Conservation (phyloP, 2,329 filamentous ascomycete species). For the Pestalotiopsis sp. region DNA sequence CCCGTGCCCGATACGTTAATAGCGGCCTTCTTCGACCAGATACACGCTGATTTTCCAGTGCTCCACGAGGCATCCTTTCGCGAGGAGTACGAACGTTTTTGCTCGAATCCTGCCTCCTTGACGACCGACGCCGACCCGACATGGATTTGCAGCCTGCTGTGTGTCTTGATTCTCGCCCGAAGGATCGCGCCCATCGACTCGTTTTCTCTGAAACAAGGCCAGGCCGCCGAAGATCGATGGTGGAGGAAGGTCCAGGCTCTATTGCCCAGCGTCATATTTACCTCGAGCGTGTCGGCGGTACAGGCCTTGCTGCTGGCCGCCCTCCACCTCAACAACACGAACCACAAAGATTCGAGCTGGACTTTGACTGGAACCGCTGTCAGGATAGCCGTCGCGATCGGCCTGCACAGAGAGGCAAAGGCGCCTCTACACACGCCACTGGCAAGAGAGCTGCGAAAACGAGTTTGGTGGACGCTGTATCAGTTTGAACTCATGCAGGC, state of each 20-base stretch:
- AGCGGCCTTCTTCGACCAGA: slow-evolving; percentile 40
- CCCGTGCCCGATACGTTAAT: slow-evolving; percentile 36
- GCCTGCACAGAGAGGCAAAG: slow-evolving; percentile 42
- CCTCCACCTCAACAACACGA: slow-evolving; percentile 46
- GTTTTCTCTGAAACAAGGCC: slow-evolving; percentile 36
- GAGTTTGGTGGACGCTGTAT: slow-evolving; percentile 37
- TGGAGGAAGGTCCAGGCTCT: slow-evolving; percentile 42
- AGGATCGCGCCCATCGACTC: slow-evolving; percentile 31
- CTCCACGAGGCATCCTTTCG: slow-evolving; percentile 45
- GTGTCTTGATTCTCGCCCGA: slow-evolving; percentile 41
- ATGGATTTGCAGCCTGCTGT: slow-evolving; percentile 44
- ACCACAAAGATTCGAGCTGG: slow-evolving; percentile 42
- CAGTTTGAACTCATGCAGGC: slow-evolving; percentile 42
- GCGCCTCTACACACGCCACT: slow-evolving; percentile 36
- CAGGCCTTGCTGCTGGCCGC: slow-evolving; percentile 44
- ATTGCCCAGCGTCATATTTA: slow-evolving; percentile 43
- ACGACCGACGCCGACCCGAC: slow-evolving; percentile 33
- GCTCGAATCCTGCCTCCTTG: slow-evolving; percentile 23
- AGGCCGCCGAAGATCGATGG: slow-evolving; percentile 34
- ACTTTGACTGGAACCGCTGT: slow-evolving; percentile 44
- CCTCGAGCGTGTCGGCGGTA: slow-evolving; percentile 41
- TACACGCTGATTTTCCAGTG: slow-evolving; percentile 44
- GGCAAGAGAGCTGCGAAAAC: slow-evolving; percentile 30
- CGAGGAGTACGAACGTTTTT: slow-evolving; percentile 40
- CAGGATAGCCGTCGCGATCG: slow-evolving; percentile 45